Percentiles rank a stretch among this genome's conserved stretches.
phyloP scores from a whole-genome alignment of 768 basidiomycete genomes.

The Phaeolepiota aurea region DNA sequence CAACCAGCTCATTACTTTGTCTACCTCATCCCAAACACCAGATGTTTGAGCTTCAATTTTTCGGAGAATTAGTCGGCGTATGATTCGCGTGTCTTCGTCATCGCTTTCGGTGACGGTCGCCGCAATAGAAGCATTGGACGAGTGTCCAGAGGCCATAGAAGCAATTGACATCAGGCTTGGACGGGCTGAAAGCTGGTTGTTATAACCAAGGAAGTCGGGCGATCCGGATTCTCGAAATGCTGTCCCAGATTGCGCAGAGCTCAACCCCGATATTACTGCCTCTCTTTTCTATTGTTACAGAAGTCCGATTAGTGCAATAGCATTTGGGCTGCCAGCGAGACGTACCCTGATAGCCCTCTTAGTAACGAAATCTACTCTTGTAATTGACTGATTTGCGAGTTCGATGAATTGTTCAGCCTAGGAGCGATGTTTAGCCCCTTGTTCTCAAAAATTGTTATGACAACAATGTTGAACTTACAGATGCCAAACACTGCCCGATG shows the following conservation, averaged over 20 bases:
- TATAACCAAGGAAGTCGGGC: constrained; percentile 20
- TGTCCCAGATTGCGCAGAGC: too few relatives aligned
- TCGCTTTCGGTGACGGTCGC: constrained; percentile 44
- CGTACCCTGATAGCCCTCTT: constrained; percentile 48
- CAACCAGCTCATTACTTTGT: constrained; percentile 51
- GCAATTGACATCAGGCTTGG: constrained; percentile 34
- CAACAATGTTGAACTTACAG: constrained; percentile 42
- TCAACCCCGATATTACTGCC: constrained; percentile 34
- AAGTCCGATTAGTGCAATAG: too few relatives aligned
- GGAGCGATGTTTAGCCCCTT: too few relatives aligned
- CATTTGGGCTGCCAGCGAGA: too few relatives aligned
- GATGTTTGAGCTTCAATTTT: constrained; percentile 51
- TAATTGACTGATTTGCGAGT: constrained; percentile 45
- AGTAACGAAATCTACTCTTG: constrained; percentile 48
- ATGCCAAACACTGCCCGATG: constrained; percentile 44
- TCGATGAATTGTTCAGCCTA: constrained; percentile 53
- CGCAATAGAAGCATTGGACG: constrained; percentile 38
- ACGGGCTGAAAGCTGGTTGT: constrained; percentile 22
- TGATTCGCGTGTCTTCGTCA: constrained; percentile 54
- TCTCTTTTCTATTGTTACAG: constrained; percentile 40
- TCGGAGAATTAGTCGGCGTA: constrained; percentile 55
- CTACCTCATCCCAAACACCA: constrained; percentile 56
- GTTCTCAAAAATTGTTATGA: too few relatives aligned
- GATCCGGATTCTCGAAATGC: too few relatives aligned
- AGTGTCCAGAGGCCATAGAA: constrained; percentile 31